A percentile compares a stretch with the other conserved stretches of the same genome.
phyloP scores from a whole-genome alignment of 164 flowering plant species.

The Sedum album region DNA sequence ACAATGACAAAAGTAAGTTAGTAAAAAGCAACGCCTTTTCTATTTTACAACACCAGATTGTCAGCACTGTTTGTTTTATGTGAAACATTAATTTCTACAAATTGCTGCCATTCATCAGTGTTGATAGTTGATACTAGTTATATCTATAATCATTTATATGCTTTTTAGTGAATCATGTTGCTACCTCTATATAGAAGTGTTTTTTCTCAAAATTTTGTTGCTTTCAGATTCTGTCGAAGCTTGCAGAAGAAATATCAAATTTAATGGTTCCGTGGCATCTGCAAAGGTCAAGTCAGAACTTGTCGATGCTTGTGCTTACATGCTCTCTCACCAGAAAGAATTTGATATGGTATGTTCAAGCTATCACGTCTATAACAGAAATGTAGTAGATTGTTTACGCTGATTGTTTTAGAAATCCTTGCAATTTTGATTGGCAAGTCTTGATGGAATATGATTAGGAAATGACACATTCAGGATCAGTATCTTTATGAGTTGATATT shows the following conservation, averaged over 20 bases:
- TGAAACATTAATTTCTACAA: no score
- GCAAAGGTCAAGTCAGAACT: constrained; percentile 83
- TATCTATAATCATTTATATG: no score
- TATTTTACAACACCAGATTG: not conserved
- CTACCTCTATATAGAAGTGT: not conserved
- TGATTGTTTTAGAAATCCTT: not conserved
- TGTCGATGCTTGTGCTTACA: constrained; percentile 88
- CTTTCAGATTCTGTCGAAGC: constrained; percentile 79
- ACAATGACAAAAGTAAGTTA: constrained; percentile 77
- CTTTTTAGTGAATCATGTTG: not conserved
- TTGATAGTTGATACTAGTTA: no score
- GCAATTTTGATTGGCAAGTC: not conserved
- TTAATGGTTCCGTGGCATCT: constrained; percentile 81
- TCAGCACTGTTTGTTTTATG: not conserved
- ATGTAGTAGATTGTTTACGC: not conserved
- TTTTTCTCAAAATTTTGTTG: constrained; percentile 3
- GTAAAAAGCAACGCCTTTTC: not conserved
- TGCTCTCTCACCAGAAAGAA: constrained; percentile 92
- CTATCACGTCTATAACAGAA: not conserved
- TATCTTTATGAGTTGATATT: not conserved
- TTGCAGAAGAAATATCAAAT: constrained; percentile 84
- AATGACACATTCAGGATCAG: not conserved
- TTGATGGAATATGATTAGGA: constrained; percentile 1
- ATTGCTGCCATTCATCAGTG: no score
- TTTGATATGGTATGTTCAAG: constrained; percentile 78